Conservation (phyloP, 768 basidiomycete species). For the Trametes punicea region DNA sequence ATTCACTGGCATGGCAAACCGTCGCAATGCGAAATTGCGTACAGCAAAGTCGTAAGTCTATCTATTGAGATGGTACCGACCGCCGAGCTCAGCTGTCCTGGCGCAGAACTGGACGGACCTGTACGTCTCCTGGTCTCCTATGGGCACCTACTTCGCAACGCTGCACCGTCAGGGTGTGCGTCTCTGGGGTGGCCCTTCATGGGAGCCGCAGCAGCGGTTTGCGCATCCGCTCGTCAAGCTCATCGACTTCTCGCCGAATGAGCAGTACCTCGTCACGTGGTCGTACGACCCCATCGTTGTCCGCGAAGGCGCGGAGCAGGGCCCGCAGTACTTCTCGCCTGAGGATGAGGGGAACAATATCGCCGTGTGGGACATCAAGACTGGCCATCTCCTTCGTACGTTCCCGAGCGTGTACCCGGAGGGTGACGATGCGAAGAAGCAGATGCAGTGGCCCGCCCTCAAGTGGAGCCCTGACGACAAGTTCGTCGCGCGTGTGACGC, state of each 20-base stretch:
- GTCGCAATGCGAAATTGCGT: conserved; percentile 77
- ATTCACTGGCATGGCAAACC: conserved; percentile 93
- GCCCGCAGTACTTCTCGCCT: conserved; percentile 81
- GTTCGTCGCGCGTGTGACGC: conserved; percentile 85
- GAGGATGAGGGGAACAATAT: conserved; percentile 97
- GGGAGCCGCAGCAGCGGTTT: conserved; percentile 85
- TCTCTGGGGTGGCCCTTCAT: conserved; percentile 91
- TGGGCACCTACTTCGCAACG: conserved; percentile 92
- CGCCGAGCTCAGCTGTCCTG: neutral
- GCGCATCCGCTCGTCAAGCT: conserved; percentile 94
- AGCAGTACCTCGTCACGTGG: conserved; percentile 96
- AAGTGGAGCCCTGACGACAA: conserved; percentile 99
- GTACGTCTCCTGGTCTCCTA: conserved; percentile 95
- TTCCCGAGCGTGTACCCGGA: conserved; percentile 69
- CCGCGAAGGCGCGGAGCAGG: conserved; percentile 74
- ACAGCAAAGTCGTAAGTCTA: conserved; percentile 64
- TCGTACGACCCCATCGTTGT: conserved; percentile 91
- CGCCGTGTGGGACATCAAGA: conserved; percentile 98
- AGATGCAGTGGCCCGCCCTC: conserved; percentile 91
- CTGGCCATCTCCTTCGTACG: conserved; percentile 87
- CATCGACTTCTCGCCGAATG: conserved; percentile 96
- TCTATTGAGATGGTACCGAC: conserved; percentile 7
- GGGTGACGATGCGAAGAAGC: conserved; percentile 66
- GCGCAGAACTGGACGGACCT: conserved; percentile 91
- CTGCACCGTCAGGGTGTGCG: conserved; percentile 94